A percentile compares a stretch with the other conserved stretches of the same genome.
Conservation (phyloP, 192 early-diverging fungal genomes). For the Gonapodya sp. region DNA sequence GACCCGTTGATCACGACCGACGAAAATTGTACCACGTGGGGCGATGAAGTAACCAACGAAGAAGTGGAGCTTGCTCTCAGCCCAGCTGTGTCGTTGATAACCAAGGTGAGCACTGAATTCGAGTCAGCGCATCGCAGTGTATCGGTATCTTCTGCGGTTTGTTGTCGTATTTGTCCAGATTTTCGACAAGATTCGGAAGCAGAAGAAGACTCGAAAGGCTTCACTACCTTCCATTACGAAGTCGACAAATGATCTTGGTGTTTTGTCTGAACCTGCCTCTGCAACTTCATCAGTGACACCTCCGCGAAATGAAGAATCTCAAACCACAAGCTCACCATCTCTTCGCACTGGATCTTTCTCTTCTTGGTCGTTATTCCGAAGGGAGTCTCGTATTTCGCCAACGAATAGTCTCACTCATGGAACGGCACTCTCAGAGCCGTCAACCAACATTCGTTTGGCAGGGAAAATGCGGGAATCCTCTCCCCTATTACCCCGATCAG, state of each 20-base stretch:
- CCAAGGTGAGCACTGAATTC: not conserved
- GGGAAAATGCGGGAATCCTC: too few relatives aligned
- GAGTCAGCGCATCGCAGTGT: too few relatives aligned
- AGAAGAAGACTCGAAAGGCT: not conserved
- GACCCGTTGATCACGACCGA: not conserved
- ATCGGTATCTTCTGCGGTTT: not conserved
- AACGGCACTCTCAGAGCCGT: too few relatives aligned
- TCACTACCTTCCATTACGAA: too few relatives aligned
- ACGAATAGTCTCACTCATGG: not conserved
- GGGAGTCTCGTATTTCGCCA: not conserved
- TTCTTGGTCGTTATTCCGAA: not conserved
- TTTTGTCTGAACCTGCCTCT: not conserved
- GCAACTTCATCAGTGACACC: too few relatives aligned
- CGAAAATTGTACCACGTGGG: conserved; percentile 1
- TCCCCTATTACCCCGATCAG: too few relatives aligned
- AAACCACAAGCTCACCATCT: not conserved
- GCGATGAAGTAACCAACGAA: not conserved
- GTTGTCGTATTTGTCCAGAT: not conserved
- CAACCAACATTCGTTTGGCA: too few relatives aligned
- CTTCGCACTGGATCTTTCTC: too few relatives aligned
- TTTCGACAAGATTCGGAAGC: not conserved
- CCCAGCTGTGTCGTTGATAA: not conserved
- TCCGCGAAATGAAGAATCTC: not conserved
- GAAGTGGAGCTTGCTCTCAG: not conserved
- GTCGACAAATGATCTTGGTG: not conserved